These are phyloP conservation scores for Fonsecaea pugnacius DNA, from an alignment of 2,329 filamentous ascomycete genomes.

Conservation along the genomic window DNA sequence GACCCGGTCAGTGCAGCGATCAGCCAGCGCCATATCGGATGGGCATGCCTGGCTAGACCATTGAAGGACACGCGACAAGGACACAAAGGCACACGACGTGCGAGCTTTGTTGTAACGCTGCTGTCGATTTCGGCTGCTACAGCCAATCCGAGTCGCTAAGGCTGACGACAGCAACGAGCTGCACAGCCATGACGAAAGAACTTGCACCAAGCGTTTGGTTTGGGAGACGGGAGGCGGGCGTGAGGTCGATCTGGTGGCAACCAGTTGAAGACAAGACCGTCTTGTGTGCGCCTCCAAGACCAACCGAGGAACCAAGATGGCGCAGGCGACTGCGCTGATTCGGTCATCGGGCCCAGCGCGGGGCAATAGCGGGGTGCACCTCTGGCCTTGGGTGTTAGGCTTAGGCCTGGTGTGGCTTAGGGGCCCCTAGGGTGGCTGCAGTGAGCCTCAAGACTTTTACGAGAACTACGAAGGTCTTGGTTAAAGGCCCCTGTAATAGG, in stretches of 20 bases:
- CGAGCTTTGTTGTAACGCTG: slow-evolving; percentile 17
- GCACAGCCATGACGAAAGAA: background rate
- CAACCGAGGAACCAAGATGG: background rate
- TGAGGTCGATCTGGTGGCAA: background rate
- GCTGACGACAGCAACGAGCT: slow-evolving; percentile 1
- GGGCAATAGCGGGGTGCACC: slow-evolving; percentile 11
- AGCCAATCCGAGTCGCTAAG: slow-evolving; percentile 18
- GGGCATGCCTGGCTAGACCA: slow-evolving; percentile 6
- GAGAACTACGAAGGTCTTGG: background rate
- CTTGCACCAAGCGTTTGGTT: background rate
- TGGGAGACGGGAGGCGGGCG: background rate
- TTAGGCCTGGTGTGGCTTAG: slow-evolving; percentile 16
- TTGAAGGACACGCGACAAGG: slow-evolving; percentile 13
- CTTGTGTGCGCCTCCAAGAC: background rate
- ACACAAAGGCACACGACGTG: slow-evolving; percentile 9
- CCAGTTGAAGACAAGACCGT: background rate
- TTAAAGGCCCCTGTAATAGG: background rate
- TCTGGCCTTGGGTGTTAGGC: background rate
- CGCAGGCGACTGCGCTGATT: slow-evolving; percentile 6
- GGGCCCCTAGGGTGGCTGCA: slow-evolving; percentile 10
- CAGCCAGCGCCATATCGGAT: slow-evolving; percentile 16
- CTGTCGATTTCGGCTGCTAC: background rate
- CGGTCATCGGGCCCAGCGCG: background rate
- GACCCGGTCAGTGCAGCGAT: slow-evolving; percentile 3
- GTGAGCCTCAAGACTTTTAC: slow-evolving; percentile 14